phyloP scores from a whole-genome alignment of 352 stramenopile species.

The Halophytophthora polymorphica region DNA sequence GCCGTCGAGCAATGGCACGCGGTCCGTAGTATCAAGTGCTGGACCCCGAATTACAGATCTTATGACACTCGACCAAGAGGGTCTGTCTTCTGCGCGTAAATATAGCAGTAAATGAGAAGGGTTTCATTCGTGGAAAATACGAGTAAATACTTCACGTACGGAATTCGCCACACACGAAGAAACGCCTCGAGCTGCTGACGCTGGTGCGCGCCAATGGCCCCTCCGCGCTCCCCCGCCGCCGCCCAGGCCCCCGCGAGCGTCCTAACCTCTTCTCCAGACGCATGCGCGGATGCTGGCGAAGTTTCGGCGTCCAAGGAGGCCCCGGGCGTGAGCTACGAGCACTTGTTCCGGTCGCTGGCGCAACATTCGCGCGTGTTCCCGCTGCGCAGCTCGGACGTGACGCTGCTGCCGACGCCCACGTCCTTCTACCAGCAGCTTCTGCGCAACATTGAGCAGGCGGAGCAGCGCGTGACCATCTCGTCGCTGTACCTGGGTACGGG shows the following conservation, averaged over 20 bases:
- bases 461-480: conserved; percentile 53
- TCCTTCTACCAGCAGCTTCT: conserved; percentile 66
- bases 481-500: conserved; percentile 75
- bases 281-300: background rate
- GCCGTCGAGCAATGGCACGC: too few species aligned
- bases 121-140: too few species aligned
- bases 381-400: conserved; percentile 44
- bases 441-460: conserved; percentile 48
- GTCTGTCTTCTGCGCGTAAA: too few species aligned
- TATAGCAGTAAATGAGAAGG: too few species aligned
- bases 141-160: too few species aligned
- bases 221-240: too few species aligned
- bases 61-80: too few species aligned
- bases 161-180: too few species aligned
- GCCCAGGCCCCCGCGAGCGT: background rate
- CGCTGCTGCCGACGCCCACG: conserved; percentile 44
- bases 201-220: too few species aligned
- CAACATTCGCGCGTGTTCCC: conserved; percentile 62
- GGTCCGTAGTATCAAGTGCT: too few species aligned
- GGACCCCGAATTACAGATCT: too few species aligned
- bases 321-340: conserved; percentile 27
- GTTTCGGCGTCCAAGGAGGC: background rate
- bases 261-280: background rate
- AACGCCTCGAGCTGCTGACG: too few species aligned
- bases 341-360: conserved; percentile 50